phyloP scores from a whole-genome alignment of 176 grass and related monocot species.

The Phoenix roebelenii region DNA sequence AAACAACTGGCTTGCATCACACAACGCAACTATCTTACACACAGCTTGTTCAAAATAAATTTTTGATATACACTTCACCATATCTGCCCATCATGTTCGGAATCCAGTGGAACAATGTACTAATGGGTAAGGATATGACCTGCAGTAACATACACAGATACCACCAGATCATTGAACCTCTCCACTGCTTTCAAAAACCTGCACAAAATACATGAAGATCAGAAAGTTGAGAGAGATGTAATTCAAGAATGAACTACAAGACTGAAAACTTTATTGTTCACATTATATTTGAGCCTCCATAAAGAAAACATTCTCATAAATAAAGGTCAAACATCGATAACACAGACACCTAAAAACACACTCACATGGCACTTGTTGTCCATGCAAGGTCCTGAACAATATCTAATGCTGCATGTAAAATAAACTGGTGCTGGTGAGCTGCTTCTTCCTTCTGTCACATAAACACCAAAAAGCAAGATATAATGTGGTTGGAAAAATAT shows the following conservation, averaged over 20 bases:
- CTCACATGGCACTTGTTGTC: constrained; percentile 57
- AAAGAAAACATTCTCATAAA: too few species aligned
- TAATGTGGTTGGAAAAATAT: too few species aligned
- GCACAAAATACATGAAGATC: constrained; percentile 16
- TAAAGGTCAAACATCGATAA: too few species aligned
- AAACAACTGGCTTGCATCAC: too few species aligned
- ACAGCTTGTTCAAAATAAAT: too few species aligned
- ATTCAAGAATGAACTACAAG: too few species aligned
- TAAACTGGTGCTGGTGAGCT: constrained; percentile 53
- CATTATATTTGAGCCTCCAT: too few species aligned
- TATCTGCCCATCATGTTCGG: too few species aligned
- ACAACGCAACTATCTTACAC: too few species aligned
- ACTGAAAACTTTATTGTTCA: too few species aligned
- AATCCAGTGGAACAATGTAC: too few species aligned
- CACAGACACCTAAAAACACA: neutral
- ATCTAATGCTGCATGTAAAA: constrained; percentile 53
- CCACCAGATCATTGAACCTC: constrained; percentile 56
- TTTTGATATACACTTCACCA: too few species aligned
- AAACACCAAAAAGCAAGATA: neutral
- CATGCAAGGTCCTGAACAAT: constrained; percentile 67
- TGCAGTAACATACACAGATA: constrained; percentile 68
- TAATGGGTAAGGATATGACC: constrained; percentile 58
- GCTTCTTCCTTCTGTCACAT: constrained; percentile 46
- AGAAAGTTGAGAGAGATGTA: constrained; percentile 5
- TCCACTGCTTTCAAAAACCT: constrained; percentile 80